Base-by-base conservation (phyloP, 2,329 filamentous ascomycete species). In the Exophiala lecanii-corni region DNA sequence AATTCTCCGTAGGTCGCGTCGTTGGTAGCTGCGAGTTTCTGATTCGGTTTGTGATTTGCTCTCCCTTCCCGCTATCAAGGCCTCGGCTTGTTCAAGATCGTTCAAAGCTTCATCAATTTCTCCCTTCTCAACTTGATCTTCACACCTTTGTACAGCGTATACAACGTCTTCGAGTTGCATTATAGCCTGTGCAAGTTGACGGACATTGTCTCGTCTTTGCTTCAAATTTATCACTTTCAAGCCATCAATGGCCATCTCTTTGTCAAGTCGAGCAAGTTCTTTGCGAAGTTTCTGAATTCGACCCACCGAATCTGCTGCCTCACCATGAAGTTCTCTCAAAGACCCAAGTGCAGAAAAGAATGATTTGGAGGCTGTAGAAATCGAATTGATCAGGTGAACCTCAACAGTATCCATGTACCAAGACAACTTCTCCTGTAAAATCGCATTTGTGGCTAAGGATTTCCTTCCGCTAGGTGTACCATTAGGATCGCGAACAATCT, bases 321-420 rank as follows among this genome's bases (percentile, higher is more conserved):
- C 92, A 0, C 84, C 84, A 61, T 98, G 91, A 9, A 98, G 71
- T 60, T 96, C 88, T 53, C 88, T 84, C 23, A 98, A 70, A 1
- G 89, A 94, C 1, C 92, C 91, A 1, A 98, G 71, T 0, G 92
- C 92, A 0, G 89, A 89, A 59, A 98, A 98, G 64, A 98, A 98
- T 0, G 91, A 95, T 1, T 88, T 89, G 0, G 92, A 97, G 1
- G 92, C 92, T 0, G 86, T 89, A 2, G 91, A 97, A 50, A 98
- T 98, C 0, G 89, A 95, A 21, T 87, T 88, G 56, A 98, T 96
- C 5, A 98, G 72, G 62, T 98, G 92, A 41, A 98, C 88, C 62
- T 98, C 92, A 16, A 98, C 89, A 0, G 92, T 98, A 62, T 98
- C 92, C 89, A 98, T 95, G 63, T 98, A 98, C 92, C 92, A 98